A percentile compares a stretch with the other conserved stretches of the same genome.
These are phyloP conservation scores for Ilex paraguariensis DNA, from an alignment of 305 asterid species.

Conservation along the genomic window DNA sequence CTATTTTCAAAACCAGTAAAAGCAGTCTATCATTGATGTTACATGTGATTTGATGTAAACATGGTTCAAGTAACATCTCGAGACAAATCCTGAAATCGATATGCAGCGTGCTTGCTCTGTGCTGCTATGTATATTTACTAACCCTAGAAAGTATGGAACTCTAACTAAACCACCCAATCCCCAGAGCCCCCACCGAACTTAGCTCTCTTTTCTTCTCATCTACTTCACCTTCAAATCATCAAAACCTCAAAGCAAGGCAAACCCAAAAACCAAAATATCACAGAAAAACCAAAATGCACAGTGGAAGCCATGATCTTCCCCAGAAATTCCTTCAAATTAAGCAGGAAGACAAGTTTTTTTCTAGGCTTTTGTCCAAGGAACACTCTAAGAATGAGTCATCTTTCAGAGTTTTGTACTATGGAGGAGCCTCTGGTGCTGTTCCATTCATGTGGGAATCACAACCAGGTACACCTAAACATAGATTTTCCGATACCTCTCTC, in stretches of 20 bases:
- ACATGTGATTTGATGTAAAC: slow-evolving; percentile 1
- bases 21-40: too few relatives aligned
- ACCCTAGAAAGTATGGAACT: too few relatives aligned
- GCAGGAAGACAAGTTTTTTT: slow-evolving; percentile 37
- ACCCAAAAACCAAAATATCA: too few relatives aligned
- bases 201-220: slow-evolving; percentile 14
- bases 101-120: slow-evolving; percentile 1
- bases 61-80: slow-evolving; percentile 13
- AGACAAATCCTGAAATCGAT: slow-evolving; percentile 18
- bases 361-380: slow-evolving; percentile 43
- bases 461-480: slow-evolving; percentile 84
- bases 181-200: too few relatives aligned
- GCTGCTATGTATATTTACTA: background rate
- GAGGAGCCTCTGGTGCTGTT: slow-evolving; percentile 54
- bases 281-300: too few relatives aligned
- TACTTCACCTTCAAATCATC: slow-evolving; percentile 24
- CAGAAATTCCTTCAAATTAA: slow-evolving; percentile 25
- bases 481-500: slow-evolving; percentile 27
- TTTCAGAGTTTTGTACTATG: slow-evolving; percentile 52
- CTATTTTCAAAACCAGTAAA: too few relatives aligned
- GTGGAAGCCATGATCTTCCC: slow-evolving; percentile 15
- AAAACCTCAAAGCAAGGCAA: background rate
- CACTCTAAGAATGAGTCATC: slow-evolving; percentile 40
- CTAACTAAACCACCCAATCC: too few relatives aligned
- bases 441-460: slow-evolving; percentile 86